Base-by-base conservation (phyloP, 148 eudicot species). In the Linanthus parryae region DNA sequence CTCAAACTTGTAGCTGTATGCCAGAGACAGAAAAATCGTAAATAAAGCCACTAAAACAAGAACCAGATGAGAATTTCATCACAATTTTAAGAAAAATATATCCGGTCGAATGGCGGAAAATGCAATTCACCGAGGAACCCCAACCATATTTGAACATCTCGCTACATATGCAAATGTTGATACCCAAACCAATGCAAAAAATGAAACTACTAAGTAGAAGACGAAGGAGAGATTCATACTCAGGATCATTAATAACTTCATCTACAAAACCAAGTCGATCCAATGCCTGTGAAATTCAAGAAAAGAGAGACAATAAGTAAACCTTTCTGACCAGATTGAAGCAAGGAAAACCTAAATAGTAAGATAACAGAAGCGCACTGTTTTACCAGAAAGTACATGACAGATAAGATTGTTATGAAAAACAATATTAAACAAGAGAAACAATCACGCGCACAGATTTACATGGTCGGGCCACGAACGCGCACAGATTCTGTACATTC, bases 1-100 rank as follows among this genome's bases (percentile, higher is more conserved):
- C 54, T 94, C 99, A 71, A 94, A 94, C 73, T 94, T 94, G 82
- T 94, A 94, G 67, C 99, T 94, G 88, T 65, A 69, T 47, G 55
- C 44, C 46, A 57, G 8, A 56, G 36, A 25, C 52, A 40, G 41
- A 56, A 52, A 13, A 58, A 40, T 11, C 42, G 44, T 14, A 35
- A 67, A 21, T 28, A 62, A 23, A 33, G 8, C 36, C 15, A 26
- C 2, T 12, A 42, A 8, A 37, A 14, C 22, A 26, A 2, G 13
- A 58, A 52, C 20, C 16, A 46, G n/a, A n/a, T n/a, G n/a, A n/a
- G n/a, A n/a, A n/a, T n/a, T n/a, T n/a, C n/a, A n/a, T n/a, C n/a
- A n/a, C n/a, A n/a, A n/a, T n/a, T n/a, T n/a, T n/a, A n/a, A n/a
- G n/a, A n/a, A 14, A 5, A 29, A n/a, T 27, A 48, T 36, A 29